These are phyloP conservation scores for Backusella sp. DNA, from an alignment of 192 early-diverging fungal species.

Conservation along the genomic window DNA sequence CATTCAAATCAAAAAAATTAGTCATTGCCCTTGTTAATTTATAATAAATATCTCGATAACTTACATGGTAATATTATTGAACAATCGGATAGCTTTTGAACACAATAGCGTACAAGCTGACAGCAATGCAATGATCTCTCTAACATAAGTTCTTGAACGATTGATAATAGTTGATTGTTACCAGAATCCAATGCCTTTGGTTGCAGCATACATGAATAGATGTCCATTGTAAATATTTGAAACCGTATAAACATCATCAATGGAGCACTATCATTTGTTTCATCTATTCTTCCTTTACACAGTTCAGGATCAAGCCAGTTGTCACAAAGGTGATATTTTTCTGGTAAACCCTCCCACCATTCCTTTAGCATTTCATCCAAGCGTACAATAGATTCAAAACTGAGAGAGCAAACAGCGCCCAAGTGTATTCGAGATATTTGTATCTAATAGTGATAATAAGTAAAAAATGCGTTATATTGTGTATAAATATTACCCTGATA, in stretches of 20 bases:
- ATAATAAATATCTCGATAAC: neutral
- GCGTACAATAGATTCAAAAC: neutral
- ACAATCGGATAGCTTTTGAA: neutral
- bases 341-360: neutral
- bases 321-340: neutral
- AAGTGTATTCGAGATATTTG: neutral
- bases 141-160: neutral
- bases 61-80: neutral
- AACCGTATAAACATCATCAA: neutral
- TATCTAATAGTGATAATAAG: neutral
- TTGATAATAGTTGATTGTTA: neutral
- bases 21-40: neutral
- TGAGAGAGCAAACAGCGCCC: neutral
- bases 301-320: neutral
- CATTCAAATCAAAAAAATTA: neutral
- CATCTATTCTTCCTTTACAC: neutral
- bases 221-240: constrained; percentile 3
- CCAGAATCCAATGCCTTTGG: neutral
- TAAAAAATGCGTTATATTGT: neutral
- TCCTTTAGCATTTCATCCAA: neutral
- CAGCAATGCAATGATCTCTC: neutral
- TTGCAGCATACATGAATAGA: neutral
- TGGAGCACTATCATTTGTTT: neutral
- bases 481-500: neutral
- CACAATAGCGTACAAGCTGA: neutral